Base-by-base conservation (phyloP, 345 rosid species). In the Capsella bursapastoris region DNA sequence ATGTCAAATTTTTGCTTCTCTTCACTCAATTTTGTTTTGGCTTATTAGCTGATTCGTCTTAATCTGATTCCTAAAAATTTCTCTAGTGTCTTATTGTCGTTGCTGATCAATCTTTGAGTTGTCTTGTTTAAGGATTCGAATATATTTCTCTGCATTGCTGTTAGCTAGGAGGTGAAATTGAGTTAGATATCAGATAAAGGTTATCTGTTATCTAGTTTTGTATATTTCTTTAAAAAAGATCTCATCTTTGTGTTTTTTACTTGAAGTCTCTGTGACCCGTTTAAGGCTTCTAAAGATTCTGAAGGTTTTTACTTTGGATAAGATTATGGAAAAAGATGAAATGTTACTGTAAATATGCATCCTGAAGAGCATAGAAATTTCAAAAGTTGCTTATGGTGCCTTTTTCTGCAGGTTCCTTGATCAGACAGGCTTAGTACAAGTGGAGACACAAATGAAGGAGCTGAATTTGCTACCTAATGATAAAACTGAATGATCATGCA, bases 401-500 rank as follows among this genome's bases (percentile, higher is more conserved):
- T 68, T 66, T 69, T 50, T 67, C 14, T 82, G 82, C 83, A 94
- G 98, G 98, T 94, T 87, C 82, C 96, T 91, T 70, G 84, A 84
- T 8, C 87, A 91, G 82, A 88, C 90, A 22, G 97, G 96, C 58
- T 75, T 91, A 62, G 97, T 91, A 66, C 82, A 87, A 58, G 82
- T 94, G 60, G 95, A 94, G 66, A 82, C 77, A 62, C 98, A 93
- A 83, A 86, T 90, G 96, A 84, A 52, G 79, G 97, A 91, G 71
- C 53, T 94, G 78, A 78, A 86, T 72, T 82, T 90, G 79, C 71
- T 61, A 74, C 95, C 89, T 12, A 53, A 82, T 35, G 83, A 85
- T 82, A 80, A 67, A 51, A 76, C 27, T 22, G 57, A 82, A 15
- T 77, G 77, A 57, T 77, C 29, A 25, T 8, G 16, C 29, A 32